Evolutionary conservation across 2,329 filamentous ascomycete genomes (phyloP).

Genomic region (Calonectria montana): DNA sequence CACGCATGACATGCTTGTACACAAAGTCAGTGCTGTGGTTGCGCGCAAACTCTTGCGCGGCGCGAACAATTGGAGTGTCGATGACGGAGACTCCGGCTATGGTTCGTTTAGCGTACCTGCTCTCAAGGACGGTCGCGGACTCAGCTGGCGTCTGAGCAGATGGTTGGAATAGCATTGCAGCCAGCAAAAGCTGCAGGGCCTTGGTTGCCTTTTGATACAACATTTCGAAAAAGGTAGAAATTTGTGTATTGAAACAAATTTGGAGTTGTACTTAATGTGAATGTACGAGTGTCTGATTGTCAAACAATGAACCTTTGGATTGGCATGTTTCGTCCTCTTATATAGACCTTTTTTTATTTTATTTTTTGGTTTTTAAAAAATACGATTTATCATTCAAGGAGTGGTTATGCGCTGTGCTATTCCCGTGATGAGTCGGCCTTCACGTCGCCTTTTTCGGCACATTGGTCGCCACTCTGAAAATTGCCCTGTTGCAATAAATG

Average conservation of each 20-base stretch:
- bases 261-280: background rate
- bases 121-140: background rate
- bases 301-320: no score
- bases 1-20: slow-evolving; percentile 29
- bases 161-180: background rate
- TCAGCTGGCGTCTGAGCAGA: background rate
- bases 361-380: no score
- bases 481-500: no score
- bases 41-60: background rate
- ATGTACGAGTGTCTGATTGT: no score
- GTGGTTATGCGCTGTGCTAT: no score
- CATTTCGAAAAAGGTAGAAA: background rate
- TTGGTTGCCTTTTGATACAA: background rate
- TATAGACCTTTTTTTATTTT: no score
- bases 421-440: no score
- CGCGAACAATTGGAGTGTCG: slow-evolving; percentile 18
- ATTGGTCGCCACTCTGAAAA: no score
- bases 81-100: slow-evolving; percentile 16
- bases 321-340: no score
- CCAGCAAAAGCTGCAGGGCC: background rate
- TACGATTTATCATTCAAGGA: no score
- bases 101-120: background rate
- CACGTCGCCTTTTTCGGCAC: no score
- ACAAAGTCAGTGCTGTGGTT: slow-evolving; percentile 13
- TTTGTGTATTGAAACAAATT: no score